phyloP scores from a whole-genome alignment of 2,329 filamentous ascomycete species.

The Elsinoe necatrix region DNA sequence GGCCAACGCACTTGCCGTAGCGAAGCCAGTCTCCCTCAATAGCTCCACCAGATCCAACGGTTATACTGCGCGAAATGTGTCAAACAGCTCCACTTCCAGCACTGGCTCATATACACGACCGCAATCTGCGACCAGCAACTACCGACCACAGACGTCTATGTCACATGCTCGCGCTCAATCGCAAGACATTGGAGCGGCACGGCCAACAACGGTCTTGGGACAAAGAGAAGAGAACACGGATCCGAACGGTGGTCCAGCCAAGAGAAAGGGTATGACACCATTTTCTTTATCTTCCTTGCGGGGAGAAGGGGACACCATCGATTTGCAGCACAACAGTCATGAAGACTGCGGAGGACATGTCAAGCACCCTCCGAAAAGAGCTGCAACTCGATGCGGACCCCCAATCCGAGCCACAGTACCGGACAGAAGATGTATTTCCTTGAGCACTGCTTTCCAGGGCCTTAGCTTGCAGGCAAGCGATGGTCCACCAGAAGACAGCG shows the following conservation, averaged over 20 bases:
- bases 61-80: conserved; percentile 21
- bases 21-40: conserved; percentile 16
- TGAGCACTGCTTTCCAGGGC: conserved; percentile 18
- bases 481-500: background rate
- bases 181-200: conserved; percentile 15
- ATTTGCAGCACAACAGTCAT: background rate
- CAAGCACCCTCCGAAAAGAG: background rate
- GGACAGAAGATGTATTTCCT: conserved; percentile 15
- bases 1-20: conserved; percentile 3
- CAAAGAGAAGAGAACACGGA: conserved; percentile 30
- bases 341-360: background rate
- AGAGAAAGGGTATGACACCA: conserved; percentile 46
- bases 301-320: background rate
- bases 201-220: conserved; percentile 15
- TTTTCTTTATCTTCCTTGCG: conserved; percentile 26
- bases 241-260: conserved; percentile 28
- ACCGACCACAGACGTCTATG: conserved; percentile 17
- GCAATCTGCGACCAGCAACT: conserved; percentile 17
- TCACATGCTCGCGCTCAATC: conserved; percentile 22
- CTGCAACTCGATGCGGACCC: conserved; percentile 3
- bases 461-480: conserved; percentile 18
- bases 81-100: conserved; percentile 18
- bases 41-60: conserved; percentile 19
- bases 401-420: background rate
- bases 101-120: conserved; percentile 12